Base-by-base conservation (phyloP, 495 filamentous ascomycete species). In the Neurospora pannonica region DNA sequence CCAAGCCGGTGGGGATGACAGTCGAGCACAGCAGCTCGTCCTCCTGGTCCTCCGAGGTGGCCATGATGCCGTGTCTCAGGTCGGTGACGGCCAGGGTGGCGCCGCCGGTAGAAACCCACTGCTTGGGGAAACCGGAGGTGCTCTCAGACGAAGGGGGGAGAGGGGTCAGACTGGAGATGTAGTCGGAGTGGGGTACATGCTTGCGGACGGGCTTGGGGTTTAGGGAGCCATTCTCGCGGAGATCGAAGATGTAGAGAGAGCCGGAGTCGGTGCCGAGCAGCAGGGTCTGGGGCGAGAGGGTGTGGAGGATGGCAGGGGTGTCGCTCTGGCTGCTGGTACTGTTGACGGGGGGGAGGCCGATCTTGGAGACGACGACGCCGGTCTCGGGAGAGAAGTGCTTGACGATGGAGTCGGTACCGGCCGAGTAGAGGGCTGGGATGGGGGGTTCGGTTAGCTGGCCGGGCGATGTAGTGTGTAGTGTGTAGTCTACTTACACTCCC, bases 31-130 rank as follows among this genome's bases (percentile, higher is more conserved):
- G 87, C 73, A 98, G 81, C 81, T 98, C 96, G 73, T 97, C 96
- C 75, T 94, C 96, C 78, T 98, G 94, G 78, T 97, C 93, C 79
- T 97, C 96, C 75, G 93, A 97, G 71, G 90, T 90, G 24, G 94
- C 90, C 13, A 98, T 82, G 1, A 97, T 92, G 6, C 93, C 93
- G 39, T 90, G 86, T 31, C 96, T 89, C 8, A 97, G 85, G 83
- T 99, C 96, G 2, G 94, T 95, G 42, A 97, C 90, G 10, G 93
- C 93, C 19, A 98, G 84, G 2, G 94, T 97, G 1, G 92, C 94
- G 34, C 93, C 94, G 54, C 96, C 97, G 0, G 95, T 97, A 7
- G 91, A 93, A 31, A 97, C 87, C 90, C 93, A 98, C 82, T 98
- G 95, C 78, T 97, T 97, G 80, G 90, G 90, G 82, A 92, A 94